Evolutionary conservation across 23 red algal species (phyloP).

Genomic region (Gracilaria caudata): DNA sequence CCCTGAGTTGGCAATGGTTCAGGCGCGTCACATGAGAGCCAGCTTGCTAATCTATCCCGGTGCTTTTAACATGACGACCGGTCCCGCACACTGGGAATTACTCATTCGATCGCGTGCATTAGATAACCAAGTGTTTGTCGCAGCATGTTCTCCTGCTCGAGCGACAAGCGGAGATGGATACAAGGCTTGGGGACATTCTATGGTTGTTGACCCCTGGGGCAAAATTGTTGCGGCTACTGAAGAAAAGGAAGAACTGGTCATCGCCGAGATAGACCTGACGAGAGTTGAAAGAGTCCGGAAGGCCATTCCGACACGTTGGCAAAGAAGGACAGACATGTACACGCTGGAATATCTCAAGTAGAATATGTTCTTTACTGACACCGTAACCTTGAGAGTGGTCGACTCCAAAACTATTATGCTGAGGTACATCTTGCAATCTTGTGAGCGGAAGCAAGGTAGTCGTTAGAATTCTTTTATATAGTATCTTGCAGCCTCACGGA

Average conservation of each 20-base stretch:
- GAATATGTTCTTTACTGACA: neutral
- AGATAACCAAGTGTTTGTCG: slow-evolving; percentile 96
- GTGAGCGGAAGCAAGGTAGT: too few species aligned
- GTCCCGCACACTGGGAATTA: slow-evolving; percentile 98
- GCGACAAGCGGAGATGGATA: slow-evolving; percentile 71
- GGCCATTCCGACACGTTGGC: slow-evolving; percentile 73
- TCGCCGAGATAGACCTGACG: slow-evolving; percentile 75
- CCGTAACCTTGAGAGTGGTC: too few species aligned
- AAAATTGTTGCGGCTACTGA: slow-evolving; percentile 77
- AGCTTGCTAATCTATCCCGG: slow-evolving; percentile 83
- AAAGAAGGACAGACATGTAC: slow-evolving; percentile 86
- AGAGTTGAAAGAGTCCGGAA: slow-evolving; percentile 61
- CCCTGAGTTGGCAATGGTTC: slow-evolving; percentile 81
- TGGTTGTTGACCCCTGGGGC: slow-evolving; percentile 95
- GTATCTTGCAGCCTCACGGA: too few species aligned
- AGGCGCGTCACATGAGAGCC: slow-evolving; percentile 61
- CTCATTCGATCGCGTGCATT: slow-evolving; percentile 83
- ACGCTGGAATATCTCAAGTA: slow-evolving; percentile 53
- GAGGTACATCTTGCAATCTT: too few species aligned
- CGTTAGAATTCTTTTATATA: too few species aligned
- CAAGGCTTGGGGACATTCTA: slow-evolving; percentile 90
- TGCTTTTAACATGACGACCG: slow-evolving; percentile 99
- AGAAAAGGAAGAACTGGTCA: slow-evolving; percentile 67
- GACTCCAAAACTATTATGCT: too few species aligned
- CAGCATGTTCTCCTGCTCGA: slow-evolving; percentile 83